These are phyloP conservation scores for Brachypodium distachyon DNA, from an alignment of 202 grass and related monocot genomes.

Conservation along the genomic window DNA sequence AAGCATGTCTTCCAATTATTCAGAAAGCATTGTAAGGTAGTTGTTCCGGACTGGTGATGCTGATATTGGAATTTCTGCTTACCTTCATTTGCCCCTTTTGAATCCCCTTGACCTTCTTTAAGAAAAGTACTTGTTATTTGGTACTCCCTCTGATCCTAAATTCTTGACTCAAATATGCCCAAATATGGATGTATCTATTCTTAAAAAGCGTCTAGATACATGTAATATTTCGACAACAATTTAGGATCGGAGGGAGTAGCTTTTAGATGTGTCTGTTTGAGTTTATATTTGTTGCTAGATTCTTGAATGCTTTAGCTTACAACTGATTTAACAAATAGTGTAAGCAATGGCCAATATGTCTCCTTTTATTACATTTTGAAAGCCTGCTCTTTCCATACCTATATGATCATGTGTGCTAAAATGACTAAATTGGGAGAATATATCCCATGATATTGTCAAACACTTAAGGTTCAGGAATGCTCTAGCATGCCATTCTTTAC, in stretches of 20 bases:
- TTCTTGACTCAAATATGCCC: too few species aligned
- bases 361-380: not conserved
- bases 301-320: not conserved
- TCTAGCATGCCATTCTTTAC: not conserved
- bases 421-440: not conserved
- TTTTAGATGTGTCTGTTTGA: not conserved
- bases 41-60: constrained; percentile 11
- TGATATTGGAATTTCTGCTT: not conserved
- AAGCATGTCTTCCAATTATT: constrained; percentile 63
- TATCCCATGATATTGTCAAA: not conserved
- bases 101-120: constrained; percentile 8
- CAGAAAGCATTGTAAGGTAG: constrained; percentile 87
- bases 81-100: not conserved
- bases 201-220: too few species aligned
- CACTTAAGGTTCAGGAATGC: not conserved
- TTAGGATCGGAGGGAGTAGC: too few species aligned
- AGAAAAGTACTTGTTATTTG: not conserved
- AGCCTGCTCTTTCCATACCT: not conserved
- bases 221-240: too few species aligned
- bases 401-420: not conserved
- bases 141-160: too few species aligned
- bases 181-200: too few species aligned
- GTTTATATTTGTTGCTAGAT: not conserved
- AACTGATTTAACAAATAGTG: not conserved
- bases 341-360: not conserved